Conservation (phyloP, 805 yeast species). For the Suhomyces tanzawaensis region DNA sequence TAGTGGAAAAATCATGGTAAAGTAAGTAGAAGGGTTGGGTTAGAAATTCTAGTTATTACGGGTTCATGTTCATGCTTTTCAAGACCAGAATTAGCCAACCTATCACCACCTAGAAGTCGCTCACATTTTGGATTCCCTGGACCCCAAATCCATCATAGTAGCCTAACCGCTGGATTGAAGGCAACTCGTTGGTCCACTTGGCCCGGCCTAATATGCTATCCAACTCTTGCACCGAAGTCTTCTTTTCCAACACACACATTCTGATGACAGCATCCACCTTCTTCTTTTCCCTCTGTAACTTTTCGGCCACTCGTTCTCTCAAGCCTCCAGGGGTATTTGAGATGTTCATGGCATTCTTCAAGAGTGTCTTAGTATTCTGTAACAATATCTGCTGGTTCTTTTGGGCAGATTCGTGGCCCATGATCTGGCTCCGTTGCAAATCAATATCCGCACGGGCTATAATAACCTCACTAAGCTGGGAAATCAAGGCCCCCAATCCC, state of each 20-base stretch:
- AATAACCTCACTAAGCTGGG: constrained; percentile 40
- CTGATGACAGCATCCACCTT: constrained; percentile 46
- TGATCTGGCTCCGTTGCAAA: constrained; percentile 43
- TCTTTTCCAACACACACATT: constrained; percentile 45
- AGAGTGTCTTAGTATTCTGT: constrained; percentile 40
- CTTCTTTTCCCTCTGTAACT: constrained; percentile 38
- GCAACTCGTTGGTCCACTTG: constrained; percentile 31
- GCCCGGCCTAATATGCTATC: constrained; percentile 30
- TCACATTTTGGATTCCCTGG: background rate
- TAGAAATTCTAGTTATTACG: no score
- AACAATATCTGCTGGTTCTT: constrained; percentile 30
- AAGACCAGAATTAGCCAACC: no score
- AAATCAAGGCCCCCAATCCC: constrained; percentile 30
- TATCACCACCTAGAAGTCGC: constrained; percentile 1
- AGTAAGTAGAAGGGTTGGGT: background rate
- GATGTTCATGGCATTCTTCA: constrained; percentile 45
- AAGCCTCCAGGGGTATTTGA: constrained; percentile 51
- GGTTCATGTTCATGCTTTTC: no score
- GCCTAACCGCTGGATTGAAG: constrained; percentile 23
- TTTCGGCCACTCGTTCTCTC: constrained; percentile 46
- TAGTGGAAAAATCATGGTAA: no score
- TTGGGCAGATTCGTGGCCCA: constrained; percentile 25
- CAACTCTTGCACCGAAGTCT: constrained; percentile 25
- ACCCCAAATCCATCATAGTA: constrained; percentile 24
- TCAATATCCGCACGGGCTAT: constrained; percentile 56